Evolutionary conservation across 345 rosid genomes (phyloP), one percentile per base, ranked within the genome.

Genomic region (sweet orange (Citrus sinensis)): DNA sequence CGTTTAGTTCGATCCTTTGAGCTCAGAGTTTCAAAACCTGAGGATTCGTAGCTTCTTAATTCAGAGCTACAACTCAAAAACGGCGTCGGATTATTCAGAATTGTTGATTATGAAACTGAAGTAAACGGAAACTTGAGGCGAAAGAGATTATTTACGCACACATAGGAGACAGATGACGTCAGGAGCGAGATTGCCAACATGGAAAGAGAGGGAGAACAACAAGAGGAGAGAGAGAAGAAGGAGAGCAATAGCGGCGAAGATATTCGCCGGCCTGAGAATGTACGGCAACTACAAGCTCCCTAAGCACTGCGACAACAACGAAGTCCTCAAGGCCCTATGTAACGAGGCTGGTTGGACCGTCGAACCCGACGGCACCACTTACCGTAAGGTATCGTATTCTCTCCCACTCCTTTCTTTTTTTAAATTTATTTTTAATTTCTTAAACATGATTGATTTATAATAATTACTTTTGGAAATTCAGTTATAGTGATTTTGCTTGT

Each of bases 181-280:
- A 34, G 97, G 97, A 65, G 73, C 94, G 81, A 88, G 97, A 68
- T 75, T 89, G 81, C 98, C 98, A 63, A 89, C 98, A 56, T 90
- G 92, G 94, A 94, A 88, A 81, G 98, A 94, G 69, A 86, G 98
- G 80, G 97, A 94, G 87, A 94, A 92, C 86, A 94, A 94, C 89
- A 94, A 89, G 90, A 86, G 87, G 58, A 86, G 98, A 75, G 98
- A 94, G 85, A 80, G 98, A 81, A 73, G 94, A 78, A 78, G 98
- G 86, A 86, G 98, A 86, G 98, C 98, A 22, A 89, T 92, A 32
- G 94, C 97, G 2, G 94, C 97, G 6, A 94, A 94, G 87, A 92
- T 94, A 83, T 94, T 89, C 85, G 51, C 95, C 2, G 98, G 98
- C 24, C 86, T 94, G 11, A 87, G 98, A 86, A 86, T 89, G 90